Evolutionary conservation across 1,284 basidiomycete genomes (phyloP), one percentile per base, ranked within the genome.

Genomic region (Earliella scabrosa): DNA sequence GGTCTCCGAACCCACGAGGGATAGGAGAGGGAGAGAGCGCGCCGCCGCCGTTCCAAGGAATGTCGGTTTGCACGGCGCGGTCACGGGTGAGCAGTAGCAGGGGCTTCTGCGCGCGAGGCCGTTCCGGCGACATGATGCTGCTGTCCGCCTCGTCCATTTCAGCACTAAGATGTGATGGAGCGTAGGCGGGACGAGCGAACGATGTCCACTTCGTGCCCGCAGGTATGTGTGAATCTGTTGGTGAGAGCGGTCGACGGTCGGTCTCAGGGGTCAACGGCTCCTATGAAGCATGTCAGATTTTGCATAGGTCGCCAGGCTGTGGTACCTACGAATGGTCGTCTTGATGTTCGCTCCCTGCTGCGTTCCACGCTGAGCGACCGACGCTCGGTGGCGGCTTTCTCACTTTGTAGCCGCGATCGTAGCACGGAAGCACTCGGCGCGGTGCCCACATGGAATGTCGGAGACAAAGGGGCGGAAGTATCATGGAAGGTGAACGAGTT

Each of bases 1-100:
- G 75, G 40, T 83, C 81, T 18, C 64, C 68, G 16, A 67, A 74
- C 63, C 53, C 70, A 63, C 57, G 80, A 65, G 59, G 77, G 11
- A 71, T 69, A 7, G 74, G 75, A 16, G 72, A 71, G 18, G 73
- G 66, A n/a, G 68, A 66, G 13, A 75, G 66, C 18, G 66, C 50
- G 38, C 60, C 67, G 23, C 64, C 59, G 59, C 69, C 74, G 23
- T 48, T 53, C 48, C 56, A 63, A 13, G 59, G 44, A 4, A 67
- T 61, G 47, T 95, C 91, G 0, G 92, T 95, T 68, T 95, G 94
- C 1, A 92, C 82, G 4, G 83, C 88, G 40, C 83, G 80, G 14
- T 86, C 87, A 2, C 84, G 80, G 10, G 81, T 85, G 9, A 88
- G 77, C 3, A 88, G 77, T 40, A 87, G 72, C 10, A 90, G 72